Evolutionary conservation across 2,329 filamentous ascomycete genomes (phyloP), one percentile per base, ranked within the genome.

Genomic region (Stachybotrys elegans): DNA sequence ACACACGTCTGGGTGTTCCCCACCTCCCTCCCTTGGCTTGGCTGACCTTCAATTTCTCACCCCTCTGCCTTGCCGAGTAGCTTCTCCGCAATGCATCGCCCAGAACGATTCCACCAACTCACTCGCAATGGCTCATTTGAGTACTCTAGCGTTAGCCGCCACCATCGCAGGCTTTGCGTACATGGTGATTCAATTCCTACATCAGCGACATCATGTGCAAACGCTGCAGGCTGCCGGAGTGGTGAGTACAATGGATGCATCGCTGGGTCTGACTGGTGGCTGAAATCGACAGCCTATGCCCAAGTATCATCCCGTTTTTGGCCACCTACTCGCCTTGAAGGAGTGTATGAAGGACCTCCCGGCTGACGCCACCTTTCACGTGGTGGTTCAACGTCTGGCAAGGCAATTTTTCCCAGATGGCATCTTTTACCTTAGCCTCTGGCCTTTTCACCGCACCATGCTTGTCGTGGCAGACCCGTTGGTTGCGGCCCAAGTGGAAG

Each of bases 351-450:
- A 23, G 21, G 7, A 6, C 16, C 19, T 39, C 19, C 36, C 36
- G 13, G 19, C 4, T 11, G 36, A 39, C 20, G 36, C 22, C 6
- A 39, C 36, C 19, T 39, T 39, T n/a, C 36, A 39, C 19, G 20
- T 39, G 19, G 21, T 39, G 12, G 36, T 22, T 12, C 36, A 21
- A 11, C 20, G 13, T 16, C 5, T 39, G 21, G 17, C 36, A 14
- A 39, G 23, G 36, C 19, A 39, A 22, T 23, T 39, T 12, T 29
- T 29, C 25, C 36, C 36, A 12, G 19, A 23, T 22, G 36, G 36
- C 36, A 39, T 39, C 21, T 39, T 37, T 16, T 39, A 39, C 21
- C 36, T 39, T 11, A 39, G 16, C 21, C 20, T 39, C 14, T 39
- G 36, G 36, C 36, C 36, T 6, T 39, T 39, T 16, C 19, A 21